phyloP scores from a whole-genome alignment of 1,284 basidiomycete genomes.

The Papiliotrema nemorosa region DNA sequence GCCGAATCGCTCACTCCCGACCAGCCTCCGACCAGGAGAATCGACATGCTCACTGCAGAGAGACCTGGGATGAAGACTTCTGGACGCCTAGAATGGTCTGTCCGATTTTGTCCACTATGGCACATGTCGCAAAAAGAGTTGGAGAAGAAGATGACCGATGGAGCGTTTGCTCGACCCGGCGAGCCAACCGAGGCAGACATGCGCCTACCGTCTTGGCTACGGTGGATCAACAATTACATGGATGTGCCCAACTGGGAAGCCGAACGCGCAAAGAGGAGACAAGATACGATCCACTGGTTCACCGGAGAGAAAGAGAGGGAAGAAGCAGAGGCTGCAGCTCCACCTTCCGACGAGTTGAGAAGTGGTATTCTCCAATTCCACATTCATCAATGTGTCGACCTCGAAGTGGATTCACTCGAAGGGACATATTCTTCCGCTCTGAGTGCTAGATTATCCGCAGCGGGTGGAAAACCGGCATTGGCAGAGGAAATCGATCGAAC shows the following conservation, averaged over 20 bases:
- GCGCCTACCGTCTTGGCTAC: slow-evolving; percentile 32
- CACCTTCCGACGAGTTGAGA: slow-evolving; percentile 31
- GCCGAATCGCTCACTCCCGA: slow-evolving; percentile 10
- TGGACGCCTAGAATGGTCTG: slow-evolving; percentile 41
- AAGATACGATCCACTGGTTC: slow-evolving; percentile 43
- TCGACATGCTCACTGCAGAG: slow-evolving; percentile 29
- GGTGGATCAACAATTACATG: slow-evolving; percentile 21
- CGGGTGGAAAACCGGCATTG: slow-evolving; percentile 42
- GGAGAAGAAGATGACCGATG: slow-evolving; percentile 13
- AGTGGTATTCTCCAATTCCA: slow-evolving; percentile 46
- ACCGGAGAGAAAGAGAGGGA: slow-evolving; percentile 45
- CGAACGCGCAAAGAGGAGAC: slow-evolving; percentile 35
- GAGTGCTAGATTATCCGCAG: slow-evolving; percentile 25
- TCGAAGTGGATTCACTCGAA: slow-evolving; percentile 37
- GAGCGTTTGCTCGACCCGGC: slow-evolving; percentile 8
- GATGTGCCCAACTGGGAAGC: slow-evolving; percentile 39
- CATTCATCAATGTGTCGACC: slow-evolving; percentile 46
- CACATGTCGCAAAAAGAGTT: slow-evolving; percentile 36
- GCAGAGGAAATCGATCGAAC: slow-evolving; percentile 39
- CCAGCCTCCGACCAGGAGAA: slow-evolving; percentile 25
- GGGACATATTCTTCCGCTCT: slow-evolving; percentile 37
- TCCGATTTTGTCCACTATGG: slow-evolving; percentile 46
- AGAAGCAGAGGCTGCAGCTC: slow-evolving; percentile 42
- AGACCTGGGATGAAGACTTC: slow-evolving; percentile 35
- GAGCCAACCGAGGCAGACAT: slow-evolving; percentile 13